Evolutionary conservation across 306 rosid species (phyloP), one percentile per base, ranked within the genome.

Genomic region (Crotalaria pallida): DNA sequence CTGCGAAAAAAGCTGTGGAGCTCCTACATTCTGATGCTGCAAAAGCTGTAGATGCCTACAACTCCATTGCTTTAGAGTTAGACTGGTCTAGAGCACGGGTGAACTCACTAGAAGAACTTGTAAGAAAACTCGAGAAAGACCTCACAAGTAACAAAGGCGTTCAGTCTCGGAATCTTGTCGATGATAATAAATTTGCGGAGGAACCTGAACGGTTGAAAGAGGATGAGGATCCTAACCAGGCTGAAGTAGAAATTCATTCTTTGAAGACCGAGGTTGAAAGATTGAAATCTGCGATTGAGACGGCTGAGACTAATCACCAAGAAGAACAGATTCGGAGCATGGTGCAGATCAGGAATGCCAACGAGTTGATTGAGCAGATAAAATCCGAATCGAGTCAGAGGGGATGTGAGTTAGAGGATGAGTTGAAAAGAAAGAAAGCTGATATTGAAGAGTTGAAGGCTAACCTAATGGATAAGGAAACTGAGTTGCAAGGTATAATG

Each of bases 381-480:
- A 90, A 85, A 79, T 84, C 79, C 27, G 83, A 79, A 59, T 84
- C 84, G n/a, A 79, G 77, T 33, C 36, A 64, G 31, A 85, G 76
- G 74, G 89, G 80, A 60, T 67, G 77, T 38, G 85, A 83, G 68
- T 78, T 94, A 41, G 83, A 72, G 73, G 71, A 73, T 2, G 97
- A 88, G 61, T 74, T 90, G 65, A 76, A 75, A 56, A 80, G 60
- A 79, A 78, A 66, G 34, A 88, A 80, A 68, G 74, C 81, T 29
- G 82, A 78, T 31, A 64, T 91, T 47, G 97, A 95, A 58, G 97
- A 89, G 27, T 79, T 91, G 82, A 91, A 86, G 73, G 88, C 97
- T 13, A 85, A 84, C 64, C 64, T 95, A 41, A 89, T 95, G 99
- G 99, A 95, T 34, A 95, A 87, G 78, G 99, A 95, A 80, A 95